Percentiles rank a stretch among this genome's conserved stretches.
Evolutionary conservation across 257 asterid species (phyloP).

Genomic region (Scutellaria barbata): DNA sequence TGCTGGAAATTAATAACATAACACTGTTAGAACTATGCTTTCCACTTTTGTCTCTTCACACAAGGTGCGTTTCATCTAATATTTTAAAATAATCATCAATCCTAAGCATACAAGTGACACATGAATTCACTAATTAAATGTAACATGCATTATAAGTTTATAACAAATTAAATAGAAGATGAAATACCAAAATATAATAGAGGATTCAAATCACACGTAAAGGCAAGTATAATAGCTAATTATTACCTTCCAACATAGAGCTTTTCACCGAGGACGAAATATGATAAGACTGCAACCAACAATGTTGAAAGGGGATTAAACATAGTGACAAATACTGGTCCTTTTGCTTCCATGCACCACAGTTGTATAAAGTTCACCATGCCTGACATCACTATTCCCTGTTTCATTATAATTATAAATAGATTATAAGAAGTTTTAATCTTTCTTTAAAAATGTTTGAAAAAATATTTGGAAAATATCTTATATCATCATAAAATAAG

Average conservation of each 20-base stretch:
- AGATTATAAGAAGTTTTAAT: not conserved
- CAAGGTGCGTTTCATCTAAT: too few relatives aligned
- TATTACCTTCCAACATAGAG: constrained; percentile 68
- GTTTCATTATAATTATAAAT: constrained; percentile 31
- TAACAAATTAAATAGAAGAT: too few relatives aligned
- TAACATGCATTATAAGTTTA: not conserved
- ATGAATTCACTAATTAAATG: not conserved
- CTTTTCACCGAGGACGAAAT: constrained; percentile 69
- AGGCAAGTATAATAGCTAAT: too few relatives aligned
- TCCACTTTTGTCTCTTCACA: not conserved
- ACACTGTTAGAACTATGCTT: not conserved
- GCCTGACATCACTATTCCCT: constrained; percentile 77
- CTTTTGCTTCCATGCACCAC: constrained; percentile 74
- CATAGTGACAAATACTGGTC: constrained; percentile 81
- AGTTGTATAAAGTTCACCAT: constrained; percentile 54
- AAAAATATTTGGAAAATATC: too few relatives aligned
- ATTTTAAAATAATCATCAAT: too few relatives aligned
- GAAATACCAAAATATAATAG: too few relatives aligned
- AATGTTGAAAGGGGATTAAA: constrained; percentile 73
- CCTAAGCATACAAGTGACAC: not conserved
- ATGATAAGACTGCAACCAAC: constrained; percentile 59
- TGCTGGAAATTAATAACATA: constrained; percentile 46
- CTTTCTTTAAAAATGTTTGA: not conserved
- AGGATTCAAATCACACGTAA: too few relatives aligned
- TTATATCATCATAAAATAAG: too few relatives aligned